These are phyloP conservation scores for Schizochytrium sp. DNA, from an alignment of 108 stramenopile genomes.

Conservation along the genomic window DNA sequence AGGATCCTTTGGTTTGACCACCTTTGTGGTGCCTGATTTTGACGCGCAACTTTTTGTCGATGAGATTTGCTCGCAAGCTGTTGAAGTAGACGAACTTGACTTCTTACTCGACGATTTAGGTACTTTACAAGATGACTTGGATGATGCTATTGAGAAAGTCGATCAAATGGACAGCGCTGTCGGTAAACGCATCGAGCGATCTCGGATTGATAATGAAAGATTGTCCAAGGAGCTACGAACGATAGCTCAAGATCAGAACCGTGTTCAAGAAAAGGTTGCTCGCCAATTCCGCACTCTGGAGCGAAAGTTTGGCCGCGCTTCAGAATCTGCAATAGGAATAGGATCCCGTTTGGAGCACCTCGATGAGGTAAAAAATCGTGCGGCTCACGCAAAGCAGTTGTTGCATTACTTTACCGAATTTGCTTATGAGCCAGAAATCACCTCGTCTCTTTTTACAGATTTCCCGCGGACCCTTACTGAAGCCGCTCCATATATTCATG, in stretches of 20 bases:
- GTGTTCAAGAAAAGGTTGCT: slow-evolving; percentile 35
- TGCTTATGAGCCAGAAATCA: slow-evolving; percentile 1
- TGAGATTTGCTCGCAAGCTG: neutral
- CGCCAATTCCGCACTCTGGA: slow-evolving; percentile 40
- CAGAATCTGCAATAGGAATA: slow-evolving; percentile 25
- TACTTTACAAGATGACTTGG: neutral
- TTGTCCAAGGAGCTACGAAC: neutral
- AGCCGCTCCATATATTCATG: slow-evolving; percentile 5
- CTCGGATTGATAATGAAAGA: neutral
- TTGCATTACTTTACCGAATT: slow-evolving; percentile 36
- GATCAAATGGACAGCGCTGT: slow-evolving; percentile 39
- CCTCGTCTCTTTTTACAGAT: slow-evolving; percentile 11
- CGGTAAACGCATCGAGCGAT: slow-evolving; percentile 41
- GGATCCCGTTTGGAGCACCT: slow-evolving; percentile 46
- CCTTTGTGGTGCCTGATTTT: slow-evolving; percentile 22
- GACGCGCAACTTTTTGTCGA: slow-evolving; percentile 6
- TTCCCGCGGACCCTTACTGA: slow-evolving; percentile 51
- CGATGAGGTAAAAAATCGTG: slow-evolving; percentile 14
- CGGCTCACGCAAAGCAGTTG: neutral
- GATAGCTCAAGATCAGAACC: neutral
- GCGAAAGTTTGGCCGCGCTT: slow-evolving; percentile 27
- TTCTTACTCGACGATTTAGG: neutral
- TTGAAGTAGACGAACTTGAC: slow-evolving; percentile 35
- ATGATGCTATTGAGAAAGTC: neutral
- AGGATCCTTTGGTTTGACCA: neutral